Evolutionary conservation across 768 basidiomycete species (phyloP).

Genomic region (Macrolepiota albuminosa): DNA sequence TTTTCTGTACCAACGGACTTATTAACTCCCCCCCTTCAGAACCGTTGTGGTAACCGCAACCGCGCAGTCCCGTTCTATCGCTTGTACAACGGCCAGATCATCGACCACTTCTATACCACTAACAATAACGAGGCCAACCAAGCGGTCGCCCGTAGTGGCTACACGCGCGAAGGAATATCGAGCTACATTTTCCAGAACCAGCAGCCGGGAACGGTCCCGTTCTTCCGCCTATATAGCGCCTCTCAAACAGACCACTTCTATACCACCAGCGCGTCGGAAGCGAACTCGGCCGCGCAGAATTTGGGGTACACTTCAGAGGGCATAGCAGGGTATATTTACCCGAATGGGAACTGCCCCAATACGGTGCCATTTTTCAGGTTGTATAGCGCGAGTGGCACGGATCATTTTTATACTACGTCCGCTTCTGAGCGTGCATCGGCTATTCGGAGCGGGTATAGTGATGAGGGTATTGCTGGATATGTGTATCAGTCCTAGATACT

Average conservation of each 20-base stretch:
- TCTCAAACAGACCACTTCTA: slow-evolving; percentile 20
- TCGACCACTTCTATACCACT: slow-evolving; percentile 15
- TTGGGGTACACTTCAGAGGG: slow-evolving; percentile 16
- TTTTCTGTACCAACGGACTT: background rate
- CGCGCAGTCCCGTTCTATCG: background rate
- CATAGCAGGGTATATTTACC: slow-evolving; percentile 17
- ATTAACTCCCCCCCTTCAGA: background rate
- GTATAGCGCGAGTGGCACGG: slow-evolving; percentile 11
- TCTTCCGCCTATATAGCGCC: slow-evolving; percentile 19
- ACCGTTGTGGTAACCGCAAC: background rate
- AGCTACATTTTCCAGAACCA: slow-evolving; percentile 8
- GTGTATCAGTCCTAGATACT: background rate
- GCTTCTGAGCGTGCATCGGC: slow-evolving; percentile 2
- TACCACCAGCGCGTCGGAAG: slow-evolving; percentile 14
- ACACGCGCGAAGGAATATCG: slow-evolving; percentile 10
- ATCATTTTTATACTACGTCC: slow-evolving; percentile 22
- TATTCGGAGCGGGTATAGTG: slow-evolving; percentile 3
- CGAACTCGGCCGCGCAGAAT: slow-evolving; percentile 4
- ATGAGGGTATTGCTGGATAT: slow-evolving; percentile 11
- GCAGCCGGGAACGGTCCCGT: slow-evolving; percentile 8
- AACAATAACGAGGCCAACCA: slow-evolving; percentile 6
- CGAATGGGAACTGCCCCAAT: slow-evolving; percentile 1
- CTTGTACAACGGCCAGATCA: background rate
- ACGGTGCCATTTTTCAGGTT: slow-evolving; percentile 18
- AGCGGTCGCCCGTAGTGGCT: background rate